Percentiles rank a stretch among this genome's conserved stretches.
Conservation (phyloP, 2,329 filamentous ascomycete genomes). For the Hypoxylon sp. region DNA sequence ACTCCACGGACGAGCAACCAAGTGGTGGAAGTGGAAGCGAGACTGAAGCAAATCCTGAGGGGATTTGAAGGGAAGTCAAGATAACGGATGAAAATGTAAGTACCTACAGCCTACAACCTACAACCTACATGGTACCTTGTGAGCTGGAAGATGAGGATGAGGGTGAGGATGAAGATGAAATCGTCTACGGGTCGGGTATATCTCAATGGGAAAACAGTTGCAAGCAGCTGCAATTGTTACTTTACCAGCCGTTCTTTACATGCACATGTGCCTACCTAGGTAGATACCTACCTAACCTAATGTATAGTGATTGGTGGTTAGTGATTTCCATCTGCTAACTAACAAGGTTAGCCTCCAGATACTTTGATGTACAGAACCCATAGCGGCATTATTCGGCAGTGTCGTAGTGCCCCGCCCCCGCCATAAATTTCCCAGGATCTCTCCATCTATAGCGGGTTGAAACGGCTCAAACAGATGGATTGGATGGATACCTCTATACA, state of each 20-base stretch:
- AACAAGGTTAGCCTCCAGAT: no score
- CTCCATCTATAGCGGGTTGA: conserved; percentile 35
- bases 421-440: conserved; percentile 7
- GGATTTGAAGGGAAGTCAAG: not conserved
- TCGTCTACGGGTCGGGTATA: no score
- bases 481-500: not conserved
- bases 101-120: no score
- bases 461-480: conserved; percentile 43
- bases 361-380: no score
- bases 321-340: not conserved
- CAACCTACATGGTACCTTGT: no score
- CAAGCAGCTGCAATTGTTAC: not conserved
- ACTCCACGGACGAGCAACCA: not conserved
- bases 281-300: no score
- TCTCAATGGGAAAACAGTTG: not conserved
- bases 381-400: conserved; percentile 1
- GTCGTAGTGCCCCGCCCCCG: conserved; percentile 44
- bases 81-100: not conserved
- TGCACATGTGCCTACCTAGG: no score
- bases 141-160: no score
- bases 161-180: no score
- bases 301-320: no score
- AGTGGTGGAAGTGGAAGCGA: no score
- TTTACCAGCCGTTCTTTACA: not conserved
- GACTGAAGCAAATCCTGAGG: not conserved